These are phyloP conservation scores for Ceratobasidium sp. DNA, from an alignment of 1,284 basidiomycete species.

Conservation along the genomic window DNA sequence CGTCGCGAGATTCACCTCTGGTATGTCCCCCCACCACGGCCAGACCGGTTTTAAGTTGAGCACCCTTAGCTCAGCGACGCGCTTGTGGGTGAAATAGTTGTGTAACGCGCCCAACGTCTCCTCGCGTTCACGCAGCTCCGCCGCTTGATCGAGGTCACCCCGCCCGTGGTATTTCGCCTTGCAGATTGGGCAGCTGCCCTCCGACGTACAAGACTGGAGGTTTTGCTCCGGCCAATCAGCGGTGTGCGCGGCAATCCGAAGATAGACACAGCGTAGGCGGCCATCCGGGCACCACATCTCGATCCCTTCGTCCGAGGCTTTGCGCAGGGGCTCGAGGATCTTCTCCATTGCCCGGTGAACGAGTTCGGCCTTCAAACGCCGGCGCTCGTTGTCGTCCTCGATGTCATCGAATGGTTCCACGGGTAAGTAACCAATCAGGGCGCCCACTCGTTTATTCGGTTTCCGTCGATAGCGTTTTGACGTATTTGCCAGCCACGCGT, in stretches of 20 bases:
- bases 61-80: neutral
- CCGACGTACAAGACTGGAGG: conserved; percentile 30
- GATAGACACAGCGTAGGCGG: conserved; percentile 3
- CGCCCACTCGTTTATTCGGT: neutral
- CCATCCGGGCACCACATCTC: conserved; percentile 47
- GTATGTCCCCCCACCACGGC: conserved; percentile 38
- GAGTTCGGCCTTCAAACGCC: conserved; percentile 21
- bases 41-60: neutral
- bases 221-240: conserved; percentile 49
- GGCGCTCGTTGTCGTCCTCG: neutral
- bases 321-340: conserved; percentile 36
- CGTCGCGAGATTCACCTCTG: conserved; percentile 19
- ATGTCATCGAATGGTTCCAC: conserved; percentile 23
- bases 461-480: conserved; percentile 21
- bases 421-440: conserved; percentile 41
- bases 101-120: conserved; percentile 3
- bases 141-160: no score
- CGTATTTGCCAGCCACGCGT: conserved; percentile 45
- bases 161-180: neutral
- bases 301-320: conserved; percentile 14
- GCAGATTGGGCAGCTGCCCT: conserved; percentile 12
- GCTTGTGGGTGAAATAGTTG: neutral
- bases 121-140: neutral
- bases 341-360: conserved; percentile 47
- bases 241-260: conserved; percentile 37